Percentiles rank a stretch among this genome's conserved stretches.
phyloP scores from a whole-genome alignment of 768 basidiomycete genomes.

The Russula sp. region DNA sequence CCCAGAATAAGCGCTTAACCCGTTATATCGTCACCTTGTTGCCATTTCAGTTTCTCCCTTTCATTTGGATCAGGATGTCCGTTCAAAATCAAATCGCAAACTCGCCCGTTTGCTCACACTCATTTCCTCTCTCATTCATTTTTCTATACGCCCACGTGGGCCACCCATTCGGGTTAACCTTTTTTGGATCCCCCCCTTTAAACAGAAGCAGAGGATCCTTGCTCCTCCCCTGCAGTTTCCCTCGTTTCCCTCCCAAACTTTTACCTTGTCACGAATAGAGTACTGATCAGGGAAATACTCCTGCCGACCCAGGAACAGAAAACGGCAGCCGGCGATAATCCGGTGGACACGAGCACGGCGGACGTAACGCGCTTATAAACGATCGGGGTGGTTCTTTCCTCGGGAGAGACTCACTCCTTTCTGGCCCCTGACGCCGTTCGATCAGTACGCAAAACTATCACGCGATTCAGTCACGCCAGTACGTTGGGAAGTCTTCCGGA shows the following conservation, averaged over 20 bases:
- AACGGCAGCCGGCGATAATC: not conserved
- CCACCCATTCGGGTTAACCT: not conserved
- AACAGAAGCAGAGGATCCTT: too few species aligned
- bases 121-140: too few species aligned
- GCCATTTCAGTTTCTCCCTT: slow-evolving; percentile 1
- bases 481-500: not conserved
- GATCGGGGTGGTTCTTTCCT: not conserved
- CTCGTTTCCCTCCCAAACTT: too few species aligned
- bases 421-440: not conserved
- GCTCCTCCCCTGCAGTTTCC: too few species aligned
- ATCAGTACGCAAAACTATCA: not conserved
- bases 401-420: not conserved
- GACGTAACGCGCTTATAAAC: not conserved
- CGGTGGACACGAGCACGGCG: not conserved
- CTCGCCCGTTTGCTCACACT: too few species aligned
- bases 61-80: not conserved
- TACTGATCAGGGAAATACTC: too few species aligned
- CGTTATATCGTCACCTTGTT: not conserved
- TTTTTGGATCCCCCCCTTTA: not conserved
- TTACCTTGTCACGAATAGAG: too few species aligned
- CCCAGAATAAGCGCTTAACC: too few species aligned
- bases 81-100: not conserved
- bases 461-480: not conserved
- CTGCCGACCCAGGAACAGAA: slow-evolving; percentile 26
- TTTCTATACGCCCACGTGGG: too few species aligned